These are phyloP conservation scores for Albifimbria verrucaria DNA, from an alignment of 2,329 filamentous ascomycete species.

Conservation along the genomic window DNA sequence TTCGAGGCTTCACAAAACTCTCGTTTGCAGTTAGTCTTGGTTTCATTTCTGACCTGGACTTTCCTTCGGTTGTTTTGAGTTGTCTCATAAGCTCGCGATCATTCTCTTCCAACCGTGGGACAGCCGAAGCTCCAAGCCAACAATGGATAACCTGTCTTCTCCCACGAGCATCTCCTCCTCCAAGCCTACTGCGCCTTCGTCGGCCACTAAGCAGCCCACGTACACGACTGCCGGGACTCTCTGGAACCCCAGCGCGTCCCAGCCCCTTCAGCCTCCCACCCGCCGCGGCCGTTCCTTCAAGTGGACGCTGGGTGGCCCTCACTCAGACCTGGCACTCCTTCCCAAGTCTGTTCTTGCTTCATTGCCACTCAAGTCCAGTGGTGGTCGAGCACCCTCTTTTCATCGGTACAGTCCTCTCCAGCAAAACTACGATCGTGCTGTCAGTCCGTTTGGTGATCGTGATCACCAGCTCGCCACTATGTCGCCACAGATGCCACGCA, in stretches of 20 bases:
- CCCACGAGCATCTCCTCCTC: slow-evolving; percentile 18
- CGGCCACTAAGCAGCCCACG: slow-evolving; percentile 31
- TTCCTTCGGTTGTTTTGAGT: slow-evolving; percentile 21
- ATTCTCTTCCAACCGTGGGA: slow-evolving; percentile 13
- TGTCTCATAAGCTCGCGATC: slow-evolving; percentile 9
- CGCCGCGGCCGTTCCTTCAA: slow-evolving; percentile 47
- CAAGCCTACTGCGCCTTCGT: slow-evolving; percentile 16
- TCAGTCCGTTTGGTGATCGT: slow-evolving; percentile 33
- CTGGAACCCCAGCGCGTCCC: slow-evolving; percentile 44
- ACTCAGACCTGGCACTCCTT: slow-evolving; percentile 30
- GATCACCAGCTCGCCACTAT: slow-evolving; percentile 22
- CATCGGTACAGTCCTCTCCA: slow-evolving; percentile 49
- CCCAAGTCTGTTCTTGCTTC: slow-evolving; percentile 32
- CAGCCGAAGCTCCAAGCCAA: slow-evolving; percentile 11
- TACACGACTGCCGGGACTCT: slow-evolving; percentile 58
- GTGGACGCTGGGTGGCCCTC: slow-evolving; percentile 27
- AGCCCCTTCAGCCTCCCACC: slow-evolving; percentile 48
- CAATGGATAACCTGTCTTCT: slow-evolving; percentile 28
- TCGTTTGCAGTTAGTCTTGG: slow-evolving; percentile 10
- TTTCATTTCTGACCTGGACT: slow-evolving; percentile 23
- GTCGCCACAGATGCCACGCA: slow-evolving; percentile 20
- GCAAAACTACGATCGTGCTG: slow-evolving; percentile 51
- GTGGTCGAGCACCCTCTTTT: slow-evolving; percentile 13
- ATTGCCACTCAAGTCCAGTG: slow-evolving; percentile 26
- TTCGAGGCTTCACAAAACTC: too few species aligned